Evolutionary conservation across 768 basidiomycete species (phyloP), one percentile per base, ranked within the genome.

Genomic region (Suillus discolor): DNA sequence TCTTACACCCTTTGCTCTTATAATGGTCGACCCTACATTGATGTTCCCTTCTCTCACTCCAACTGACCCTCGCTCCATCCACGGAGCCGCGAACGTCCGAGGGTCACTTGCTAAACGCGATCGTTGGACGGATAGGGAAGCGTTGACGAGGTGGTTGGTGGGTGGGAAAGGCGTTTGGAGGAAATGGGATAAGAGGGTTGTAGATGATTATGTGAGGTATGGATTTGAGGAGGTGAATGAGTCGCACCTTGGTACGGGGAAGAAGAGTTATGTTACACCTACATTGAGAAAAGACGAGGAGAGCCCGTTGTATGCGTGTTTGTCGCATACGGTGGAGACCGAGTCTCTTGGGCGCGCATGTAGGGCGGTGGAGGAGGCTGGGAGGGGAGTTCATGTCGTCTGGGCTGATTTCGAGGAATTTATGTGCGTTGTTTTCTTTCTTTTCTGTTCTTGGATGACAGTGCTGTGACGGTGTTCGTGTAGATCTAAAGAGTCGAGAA

Each of bases 321-420:
- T 61, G 28, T 67, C 68, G 16, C 76, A 76, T 51, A 77, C 75
- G 23, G 45, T 76, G 28, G 67, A 72, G 6, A 70, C 75, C 8
- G 47, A 59, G 1, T 70, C 74, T 57, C 68, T 76, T 28, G 69
- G 70, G 16, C n/a, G 34, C 5, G 38, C 69, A 47, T 75, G 75
- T 28, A 25, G 23, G 12, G 38, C 61, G 16, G 67, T 75, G 45
- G 47, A 68, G 62, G 6, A 64, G 34, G 44, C 67, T 62, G 47
- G 55, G 20, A 57, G 51, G 4, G 73, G 74, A 0, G 64, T 75
- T 0, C 75, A 76, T 54, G 8, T 78, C 31, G 47, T 78, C 1
- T 76, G 76, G 76, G 75, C 73, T 0, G 76, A 76, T 38, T 64
- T 61, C 1, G 73, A 74, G 28, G 76, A 76, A 36, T 76, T 78